Base-by-base conservation (phyloP, 768 basidiomycete species). In the Ephemerocybe angulata region DNA sequence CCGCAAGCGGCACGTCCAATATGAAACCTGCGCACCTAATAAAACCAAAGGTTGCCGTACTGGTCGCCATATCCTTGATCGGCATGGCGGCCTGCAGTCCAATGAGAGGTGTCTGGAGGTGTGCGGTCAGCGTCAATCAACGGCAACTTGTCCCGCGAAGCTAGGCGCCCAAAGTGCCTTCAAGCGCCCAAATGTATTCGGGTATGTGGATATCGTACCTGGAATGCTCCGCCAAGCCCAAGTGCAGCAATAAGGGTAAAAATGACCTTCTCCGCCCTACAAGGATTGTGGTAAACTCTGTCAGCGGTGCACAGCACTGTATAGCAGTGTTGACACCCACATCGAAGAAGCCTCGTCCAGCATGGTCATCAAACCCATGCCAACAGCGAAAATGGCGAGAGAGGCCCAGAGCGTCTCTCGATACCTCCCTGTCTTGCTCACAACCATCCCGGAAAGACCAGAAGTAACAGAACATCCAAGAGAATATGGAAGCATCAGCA, bases 21-120 rank as follows among this genome's bases (percentile, higher is more conserved):
- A 25, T 50, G 25, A 27, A 4, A 19, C 40, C 12, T 17, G 54
- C 70, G 28, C 64, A 85, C 82, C 87, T 78, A 58, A 93, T 71
- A 63, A 93, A 86, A 21, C 81, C 80, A 62, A 86, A 87, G 0
- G 84, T 83, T 1, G 80, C 73, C 0, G 90, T 90, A 51, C 83
- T 84, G 1, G 90, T 90, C 2, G 90, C 89, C 89, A 93, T 90
- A 59, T 93, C 89, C 61, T 84, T 85, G 15, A 90, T 62, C 0
- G 92, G 92, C 90, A 94, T 94, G 1, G 90, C 86, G 1, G 90
- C 88, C 70, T 93, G 91, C 13, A 93, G 69, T 13, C 77, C 87
- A 49, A 91, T 83, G 6, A 90, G 69, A 0, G 88, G 89, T 4
- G 76, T 75, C 82, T 86, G 61, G 40, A 52, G 58, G 31, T 56